These are phyloP conservation scores for Neurospora discreta DNA, from an alignment of 495 filamentous ascomycete species.

Conservation along the genomic window DNA sequence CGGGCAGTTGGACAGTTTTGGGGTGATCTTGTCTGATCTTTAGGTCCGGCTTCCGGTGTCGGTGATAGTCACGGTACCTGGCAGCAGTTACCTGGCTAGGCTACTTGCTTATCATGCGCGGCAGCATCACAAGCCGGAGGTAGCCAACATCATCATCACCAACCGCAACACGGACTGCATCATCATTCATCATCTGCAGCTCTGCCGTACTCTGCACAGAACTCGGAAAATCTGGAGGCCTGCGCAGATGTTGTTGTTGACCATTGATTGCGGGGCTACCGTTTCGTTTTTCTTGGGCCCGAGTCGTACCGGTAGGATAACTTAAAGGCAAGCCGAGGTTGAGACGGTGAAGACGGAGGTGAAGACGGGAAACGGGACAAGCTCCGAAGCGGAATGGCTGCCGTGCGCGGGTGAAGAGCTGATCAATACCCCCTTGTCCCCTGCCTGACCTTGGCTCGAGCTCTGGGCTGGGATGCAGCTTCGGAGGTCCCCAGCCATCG, in stretches of 20 bases:
- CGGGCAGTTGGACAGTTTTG: not conserved
- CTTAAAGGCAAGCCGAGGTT: not conserved
- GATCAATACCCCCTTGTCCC: not conserved
- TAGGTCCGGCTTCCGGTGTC: not conserved
- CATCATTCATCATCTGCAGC: not conserved
- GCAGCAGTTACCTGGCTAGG: not conserved
- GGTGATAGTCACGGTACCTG: not conserved
- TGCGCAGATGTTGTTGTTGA: not conserved
- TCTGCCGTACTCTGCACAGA: not conserved
- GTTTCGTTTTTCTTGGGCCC: not conserved
- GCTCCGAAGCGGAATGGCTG: not conserved
- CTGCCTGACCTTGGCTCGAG: not conserved
- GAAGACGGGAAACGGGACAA: not conserved
- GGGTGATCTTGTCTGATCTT: not conserved
- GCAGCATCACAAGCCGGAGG: not conserved
- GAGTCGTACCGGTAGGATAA: not conserved
- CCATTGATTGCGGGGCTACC: not conserved
- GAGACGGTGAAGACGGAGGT: not conserved
- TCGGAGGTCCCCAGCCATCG: not conserved
- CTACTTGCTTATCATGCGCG: not conserved
- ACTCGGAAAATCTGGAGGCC: not conserved
- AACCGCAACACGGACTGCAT: not conserved
- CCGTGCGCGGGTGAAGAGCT: not conserved
- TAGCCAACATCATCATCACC: not conserved
- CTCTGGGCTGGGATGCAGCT: not conserved